phyloP scores from a whole-genome alignment of 352 stramenopile species.

The Thalassiosira hispida region DNA sequence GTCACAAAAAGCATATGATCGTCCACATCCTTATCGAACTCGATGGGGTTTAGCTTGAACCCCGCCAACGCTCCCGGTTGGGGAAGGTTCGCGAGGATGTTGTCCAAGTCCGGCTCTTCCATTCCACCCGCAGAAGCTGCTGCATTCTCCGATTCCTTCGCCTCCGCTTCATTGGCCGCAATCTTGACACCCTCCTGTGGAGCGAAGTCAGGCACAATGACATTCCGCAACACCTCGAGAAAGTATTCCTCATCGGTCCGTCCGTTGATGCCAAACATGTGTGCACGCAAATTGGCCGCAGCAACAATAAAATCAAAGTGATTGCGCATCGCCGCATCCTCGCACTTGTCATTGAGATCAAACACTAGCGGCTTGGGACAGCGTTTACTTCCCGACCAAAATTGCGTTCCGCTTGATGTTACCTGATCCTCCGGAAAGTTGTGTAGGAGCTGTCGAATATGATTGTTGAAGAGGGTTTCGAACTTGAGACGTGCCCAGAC shows the following conservation, averaged over 20 bases:
- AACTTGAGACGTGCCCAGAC: conserved; percentile 97
- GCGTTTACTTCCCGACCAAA: conserved; percentile 96
- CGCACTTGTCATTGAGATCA: conserved; percentile 88
- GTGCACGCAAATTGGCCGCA: conserved; percentile 93
- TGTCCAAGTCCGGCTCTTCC: conserved; percentile 86
- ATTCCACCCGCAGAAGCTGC: conserved; percentile 48
- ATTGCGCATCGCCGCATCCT: conserved; percentile 84
- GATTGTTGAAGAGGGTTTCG: conserved; percentile 97
- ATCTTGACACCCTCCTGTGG: conserved; percentile 97
- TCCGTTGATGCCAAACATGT: conserved; percentile 93
- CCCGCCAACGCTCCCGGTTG: conserved; percentile 86
- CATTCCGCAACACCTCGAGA: conserved; percentile 84
- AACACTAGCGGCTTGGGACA: conserved; percentile 94
- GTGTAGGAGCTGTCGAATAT: conserved; percentile 96
- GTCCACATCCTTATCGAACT: conserved; percentile 99
- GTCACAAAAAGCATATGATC: conserved; percentile 98
- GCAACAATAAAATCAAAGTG: conserved; percentile 96
- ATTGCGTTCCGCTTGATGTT: conserved; percentile 94
- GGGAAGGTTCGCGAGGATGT: conserved; percentile 89
- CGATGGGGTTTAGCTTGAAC: conserved; percentile 92
- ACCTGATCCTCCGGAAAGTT: conserved; percentile 98
- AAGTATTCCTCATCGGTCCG: conserved; percentile 87
- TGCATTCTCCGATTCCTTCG: conserved; percentile 86
- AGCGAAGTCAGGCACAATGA: conserved; percentile 93
- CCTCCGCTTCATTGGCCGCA: conserved; percentile 96